phyloP scores from a whole-genome alignment of 148 eudicot species.

The Rhododendron henanense region DNA sequence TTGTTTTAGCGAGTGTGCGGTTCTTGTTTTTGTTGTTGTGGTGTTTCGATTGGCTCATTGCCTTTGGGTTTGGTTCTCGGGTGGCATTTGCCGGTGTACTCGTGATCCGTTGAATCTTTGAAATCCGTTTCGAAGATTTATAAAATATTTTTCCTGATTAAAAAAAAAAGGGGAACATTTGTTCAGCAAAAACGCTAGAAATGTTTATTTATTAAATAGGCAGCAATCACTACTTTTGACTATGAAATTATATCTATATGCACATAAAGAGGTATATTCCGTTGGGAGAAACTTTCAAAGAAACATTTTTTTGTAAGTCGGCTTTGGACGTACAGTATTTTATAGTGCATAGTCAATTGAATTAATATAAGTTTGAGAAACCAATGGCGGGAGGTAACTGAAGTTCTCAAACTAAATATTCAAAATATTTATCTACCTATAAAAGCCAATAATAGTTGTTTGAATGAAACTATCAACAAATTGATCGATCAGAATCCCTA shows the following conservation, averaged over 20 bases:
- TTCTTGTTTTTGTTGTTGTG: too few species aligned
- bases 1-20: too few species aligned
- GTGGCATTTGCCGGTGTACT: too few species aligned
- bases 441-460: not conserved
- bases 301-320: not conserved
- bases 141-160: too few species aligned
- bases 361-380: not conserved
- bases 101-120: too few species aligned
- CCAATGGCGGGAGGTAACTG: not conserved
- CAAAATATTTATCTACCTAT: not conserved
- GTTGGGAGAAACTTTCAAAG: not conserved
- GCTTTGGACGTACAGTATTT: not conserved
- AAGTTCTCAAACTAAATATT: too few species aligned
- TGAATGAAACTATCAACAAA: not conserved
- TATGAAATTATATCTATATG: not conserved
- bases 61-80: too few species aligned
- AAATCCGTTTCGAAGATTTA: too few species aligned
- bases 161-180: not conserved
- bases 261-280: too few species aligned
- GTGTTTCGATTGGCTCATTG: too few species aligned
- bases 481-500: not conserved
- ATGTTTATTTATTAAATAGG: not conserved
- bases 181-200: not conserved
- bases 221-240: not conserved
- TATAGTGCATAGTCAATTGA: not conserved